phyloP scores from a whole-genome alignment of 306 rosid genomes.

The Benincasa hispida region DNA sequence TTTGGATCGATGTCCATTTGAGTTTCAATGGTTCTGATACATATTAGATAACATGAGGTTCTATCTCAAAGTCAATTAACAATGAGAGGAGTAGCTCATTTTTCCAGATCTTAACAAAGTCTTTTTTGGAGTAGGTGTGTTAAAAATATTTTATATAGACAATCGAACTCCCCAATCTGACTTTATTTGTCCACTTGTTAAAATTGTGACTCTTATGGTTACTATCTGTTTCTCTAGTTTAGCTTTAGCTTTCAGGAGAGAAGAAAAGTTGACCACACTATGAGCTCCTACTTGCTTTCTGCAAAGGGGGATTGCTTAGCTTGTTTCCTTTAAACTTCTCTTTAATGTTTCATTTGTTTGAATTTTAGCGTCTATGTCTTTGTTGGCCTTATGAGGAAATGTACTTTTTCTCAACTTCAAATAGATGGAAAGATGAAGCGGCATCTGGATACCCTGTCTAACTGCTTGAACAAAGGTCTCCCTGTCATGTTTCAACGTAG shows the following conservation, averaged over 20 bases:
- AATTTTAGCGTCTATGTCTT: background rate
- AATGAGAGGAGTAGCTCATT: no score
- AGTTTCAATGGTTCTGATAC: no score
- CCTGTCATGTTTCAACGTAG: background rate
- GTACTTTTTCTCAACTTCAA: background rate
- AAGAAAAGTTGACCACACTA: background rate
- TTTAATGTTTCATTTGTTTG: slow-evolving; percentile 1
- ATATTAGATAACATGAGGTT: no score
- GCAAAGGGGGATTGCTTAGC: background rate
- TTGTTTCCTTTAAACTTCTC: background rate
- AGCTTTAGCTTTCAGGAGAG: background rate
- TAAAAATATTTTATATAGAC: background rate
- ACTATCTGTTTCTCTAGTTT: background rate
- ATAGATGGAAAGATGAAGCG: background rate
- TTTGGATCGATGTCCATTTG: no score
- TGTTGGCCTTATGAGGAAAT: background rate
- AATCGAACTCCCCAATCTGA: background rate
- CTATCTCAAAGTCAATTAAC: no score
- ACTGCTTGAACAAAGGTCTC: background rate
- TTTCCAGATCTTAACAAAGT: no score
- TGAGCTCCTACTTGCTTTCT: background rate
- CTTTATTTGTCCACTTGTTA: background rate
- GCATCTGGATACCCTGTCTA: background rate
- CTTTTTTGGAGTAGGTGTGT: background rate
- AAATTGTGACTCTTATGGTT: background rate